Conservation (phyloP, 2,329 filamentous ascomycete species). For the Capronia coronata region DNA sequence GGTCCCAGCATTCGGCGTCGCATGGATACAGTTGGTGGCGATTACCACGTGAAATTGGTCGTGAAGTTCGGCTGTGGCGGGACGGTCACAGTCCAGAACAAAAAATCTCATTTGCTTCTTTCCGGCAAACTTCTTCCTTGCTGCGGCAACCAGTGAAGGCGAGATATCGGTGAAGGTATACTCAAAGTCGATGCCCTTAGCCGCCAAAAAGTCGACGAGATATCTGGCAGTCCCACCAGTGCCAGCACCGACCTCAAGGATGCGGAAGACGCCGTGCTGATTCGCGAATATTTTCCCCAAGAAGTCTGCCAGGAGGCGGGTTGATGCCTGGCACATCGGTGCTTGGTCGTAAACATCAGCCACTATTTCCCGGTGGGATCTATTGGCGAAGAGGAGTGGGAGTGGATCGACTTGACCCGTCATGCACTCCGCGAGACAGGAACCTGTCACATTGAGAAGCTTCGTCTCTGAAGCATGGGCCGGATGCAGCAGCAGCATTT, state of each 20-base stretch:
- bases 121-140: slow-evolving; percentile 31
- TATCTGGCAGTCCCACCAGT: slow-evolving; percentile 36
- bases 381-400: slow-evolving; percentile 36
- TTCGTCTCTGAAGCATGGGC: slow-evolving; percentile 31
- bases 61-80: no score
- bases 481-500: no score
- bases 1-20: no score
- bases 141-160: slow-evolving; percentile 33
- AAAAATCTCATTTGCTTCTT: slow-evolving; percentile 33
- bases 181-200: slow-evolving; percentile 30
- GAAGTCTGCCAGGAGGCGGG: slow-evolving; percentile 16
- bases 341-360: slow-evolving; percentile 36
- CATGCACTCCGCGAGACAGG: slow-evolving; percentile 37
- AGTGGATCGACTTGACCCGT: slow-evolving; percentile 36
- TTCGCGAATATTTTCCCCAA: slow-evolving; percentile 11
- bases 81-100: slow-evolving; percentile 31
- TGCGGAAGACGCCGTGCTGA: slow-evolving; percentile 18
- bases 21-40: no score
- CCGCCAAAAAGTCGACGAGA: slow-evolving; percentile 30
- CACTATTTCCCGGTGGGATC: slow-evolving; percentile 29
- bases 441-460: slow-evolving; percentile 33
- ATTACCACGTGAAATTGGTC: no score
- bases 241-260: slow-evolving; percentile 38
- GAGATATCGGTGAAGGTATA: slow-evolving; percentile 41
- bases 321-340: slow-evolving; percentile 22